Percentiles rank a stretch among this genome's conserved stretches.
Evolutionary conservation across 305 asterid species (phyloP).

Genomic region (Coffea humblotiana): DNA sequence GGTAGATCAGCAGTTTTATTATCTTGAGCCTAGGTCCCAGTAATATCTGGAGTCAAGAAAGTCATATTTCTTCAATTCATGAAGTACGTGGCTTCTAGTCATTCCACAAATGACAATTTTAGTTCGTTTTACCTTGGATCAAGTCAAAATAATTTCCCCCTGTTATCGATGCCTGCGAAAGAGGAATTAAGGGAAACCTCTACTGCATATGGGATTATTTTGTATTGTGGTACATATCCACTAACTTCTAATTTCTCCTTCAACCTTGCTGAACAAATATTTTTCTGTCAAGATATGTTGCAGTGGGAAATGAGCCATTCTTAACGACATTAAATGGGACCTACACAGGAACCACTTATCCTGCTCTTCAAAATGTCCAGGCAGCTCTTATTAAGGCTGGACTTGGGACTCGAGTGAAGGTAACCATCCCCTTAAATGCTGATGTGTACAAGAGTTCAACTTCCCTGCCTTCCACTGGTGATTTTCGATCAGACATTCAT

Average conservation of each 20-base stretch:
- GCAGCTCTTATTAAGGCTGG: conserved; percentile 94
- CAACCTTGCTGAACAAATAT: conserved; percentile 9
- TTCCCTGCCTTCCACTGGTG: conserved; percentile 71
- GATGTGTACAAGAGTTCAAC: conserved; percentile 76
- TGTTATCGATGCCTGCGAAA: background rate
- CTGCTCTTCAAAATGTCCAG: conserved; percentile 83
- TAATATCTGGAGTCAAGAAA: background rate
- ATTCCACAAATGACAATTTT: background rate
- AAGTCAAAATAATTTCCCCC: background rate
- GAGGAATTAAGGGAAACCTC: background rate
- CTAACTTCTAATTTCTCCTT: background rate
- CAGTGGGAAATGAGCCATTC: conserved; percentile 96
- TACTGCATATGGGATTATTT: background rate
- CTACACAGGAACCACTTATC: conserved; percentile 53
- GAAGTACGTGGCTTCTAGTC: background rate
- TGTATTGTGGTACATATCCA: background rate
- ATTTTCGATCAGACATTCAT: conserved; percentile 62
- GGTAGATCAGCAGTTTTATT: background rate
- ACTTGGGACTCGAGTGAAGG: conserved; percentile 67
- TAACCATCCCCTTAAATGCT: conserved; percentile 78
- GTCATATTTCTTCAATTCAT: background rate
- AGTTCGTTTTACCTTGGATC: background rate
- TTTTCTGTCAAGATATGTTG: conserved; percentile 70
- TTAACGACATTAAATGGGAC: conserved; percentile 66
- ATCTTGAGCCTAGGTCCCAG: background rate